phyloP scores from a whole-genome alignment of 1,139 yeast genomes.

The Taphrina flavorubra region DNA sequence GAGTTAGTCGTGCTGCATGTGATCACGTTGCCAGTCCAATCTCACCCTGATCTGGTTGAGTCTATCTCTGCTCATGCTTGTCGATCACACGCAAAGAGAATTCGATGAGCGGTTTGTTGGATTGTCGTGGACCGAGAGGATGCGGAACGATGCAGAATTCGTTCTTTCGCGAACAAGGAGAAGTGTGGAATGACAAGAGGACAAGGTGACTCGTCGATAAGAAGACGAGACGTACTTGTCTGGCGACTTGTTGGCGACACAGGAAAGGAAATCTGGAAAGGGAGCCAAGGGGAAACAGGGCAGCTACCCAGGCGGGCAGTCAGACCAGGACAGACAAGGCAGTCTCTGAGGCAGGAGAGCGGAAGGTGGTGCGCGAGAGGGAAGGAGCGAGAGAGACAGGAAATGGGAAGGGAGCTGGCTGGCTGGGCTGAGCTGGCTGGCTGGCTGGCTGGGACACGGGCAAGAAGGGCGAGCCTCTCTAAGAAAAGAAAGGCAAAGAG shows the following conservation, averaged over 20 bases:
- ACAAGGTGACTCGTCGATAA: not conserved
- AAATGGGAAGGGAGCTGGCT: not conserved
- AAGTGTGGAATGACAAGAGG: too few species aligned
- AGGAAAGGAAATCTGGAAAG: not conserved
- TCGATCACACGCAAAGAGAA: not conserved
- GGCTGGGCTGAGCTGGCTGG: not conserved
- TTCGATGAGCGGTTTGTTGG: not conserved
- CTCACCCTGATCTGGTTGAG: slow-evolving; percentile 35
- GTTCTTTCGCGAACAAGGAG: too few species aligned
- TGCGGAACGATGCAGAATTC: too few species aligned
- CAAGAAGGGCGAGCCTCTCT: not conserved
- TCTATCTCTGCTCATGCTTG: slow-evolving; percentile 31
- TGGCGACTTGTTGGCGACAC: not conserved
- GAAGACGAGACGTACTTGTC: not conserved
- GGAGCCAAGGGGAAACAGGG: slow-evolving; percentile 2
- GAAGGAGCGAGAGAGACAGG: not conserved
- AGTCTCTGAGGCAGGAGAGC: not conserved
- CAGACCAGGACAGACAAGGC: too few species aligned
- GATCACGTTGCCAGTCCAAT: not conserved
- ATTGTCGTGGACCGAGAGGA: too few species aligned
- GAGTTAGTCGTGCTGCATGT: not conserved
- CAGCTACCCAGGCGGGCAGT: not conserved
- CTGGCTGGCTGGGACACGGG: slow-evolving; percentile 2
- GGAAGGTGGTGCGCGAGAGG: not conserved
- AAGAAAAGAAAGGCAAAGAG: too few species aligned